phyloP scores from a whole-genome alignment of 2,329 filamentous ascomycete genomes.

The Hortaea werneckii region DNA sequence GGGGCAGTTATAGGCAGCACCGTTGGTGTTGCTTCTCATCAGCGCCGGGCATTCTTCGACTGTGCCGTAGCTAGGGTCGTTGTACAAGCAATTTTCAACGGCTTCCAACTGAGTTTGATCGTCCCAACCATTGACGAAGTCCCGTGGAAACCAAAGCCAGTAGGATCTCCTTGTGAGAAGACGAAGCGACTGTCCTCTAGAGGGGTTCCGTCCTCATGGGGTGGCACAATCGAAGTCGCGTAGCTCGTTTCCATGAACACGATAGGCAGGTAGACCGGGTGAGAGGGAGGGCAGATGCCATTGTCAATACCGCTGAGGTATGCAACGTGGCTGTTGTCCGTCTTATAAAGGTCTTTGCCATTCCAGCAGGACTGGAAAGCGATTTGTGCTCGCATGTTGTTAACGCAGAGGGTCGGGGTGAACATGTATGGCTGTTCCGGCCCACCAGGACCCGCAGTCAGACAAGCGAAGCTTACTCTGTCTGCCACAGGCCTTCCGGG shows the following conservation, averaged over 20 bases:
- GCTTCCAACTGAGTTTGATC: constrained; percentile 30
- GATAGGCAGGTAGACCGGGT: constrained; percentile 29
- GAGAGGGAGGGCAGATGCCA: constrained; percentile 32
- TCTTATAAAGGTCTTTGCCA: constrained; percentile 26
- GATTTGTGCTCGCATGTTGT: constrained; percentile 29
- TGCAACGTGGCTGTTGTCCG: constrained; percentile 33
- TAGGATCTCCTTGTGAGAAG: constrained; percentile 39
- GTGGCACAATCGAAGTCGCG: constrained; percentile 24
- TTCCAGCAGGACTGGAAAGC: constrained; percentile 31
- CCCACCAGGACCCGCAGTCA: constrained; percentile 14
- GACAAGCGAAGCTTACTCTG: constrained; percentile 35
- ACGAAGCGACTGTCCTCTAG: constrained; percentile 31
- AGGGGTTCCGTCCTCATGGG: constrained; percentile 10
- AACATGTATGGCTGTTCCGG: constrained; percentile 24
- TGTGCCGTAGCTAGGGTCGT: constrained; percentile 22
- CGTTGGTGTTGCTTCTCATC: constrained; percentile 19
- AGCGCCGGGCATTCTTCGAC: constrained; percentile 26
- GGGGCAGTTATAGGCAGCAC: constrained; percentile 22
- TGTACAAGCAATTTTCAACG: constrained; percentile 26
- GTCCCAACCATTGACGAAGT: constrained; percentile 44
- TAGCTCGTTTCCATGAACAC: constrained; percentile 34
- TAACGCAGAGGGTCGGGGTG: constrained; percentile 21
- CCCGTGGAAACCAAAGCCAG: constrained; percentile 46
- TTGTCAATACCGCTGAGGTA: constrained; percentile 31
- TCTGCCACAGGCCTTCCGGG: constrained; percentile 39